Base-by-base conservation (phyloP, 768 basidiomycete genomes). In the Lentinula edodes region DNA sequence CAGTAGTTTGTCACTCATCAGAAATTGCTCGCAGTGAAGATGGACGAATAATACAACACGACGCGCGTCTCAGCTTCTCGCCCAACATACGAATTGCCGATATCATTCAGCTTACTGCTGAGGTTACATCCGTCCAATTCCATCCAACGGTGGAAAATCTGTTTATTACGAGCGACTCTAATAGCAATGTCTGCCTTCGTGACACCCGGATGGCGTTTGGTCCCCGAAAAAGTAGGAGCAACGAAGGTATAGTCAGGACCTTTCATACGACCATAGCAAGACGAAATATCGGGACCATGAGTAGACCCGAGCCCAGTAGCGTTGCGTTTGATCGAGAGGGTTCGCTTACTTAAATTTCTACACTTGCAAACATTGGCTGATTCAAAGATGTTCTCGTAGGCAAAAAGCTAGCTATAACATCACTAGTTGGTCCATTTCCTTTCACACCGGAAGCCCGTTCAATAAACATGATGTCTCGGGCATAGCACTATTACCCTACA, bases 171-270 rank as follows among this genome's bases (percentile, higher is more conserved):
- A 83, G 85, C 60, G 87, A 90, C 63, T 74, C 68, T 10, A 71
- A 67, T 15, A 89, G 90, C 4, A 71, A 73, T 23, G 85, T 91
- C 3, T 84, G 80, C 65, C 81, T 93, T 61, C 83, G 88, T 15
- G 90, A 93, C 70, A 73, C 75, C 15, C 78, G 90, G 12, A 91
- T 90, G 87, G 82, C 88, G 0, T 92, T 91, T 70, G 86, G 87
- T 18, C 77, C 85, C 48, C 65, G 71, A 18, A 70, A 71, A 16
- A 70, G 69, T 10, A 71, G 84, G 39, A 76, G 79, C 2, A 70
- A 76, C 16, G 70, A 80, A 12, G 88, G 89, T 0, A 74, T 88
- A 1, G 83, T 90, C 7, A 80, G 80, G 61, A 20, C 28, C 53
- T 55, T 56, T 35, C 9, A 52, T 61, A 41, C 18, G 61, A 80